A percentile compares a stretch with the other conserved stretches of the same genome.
Evolutionary conservation across 345 rosid genomes (phyloP).

Genomic region (Chamaenerion angustifolium): DNA sequence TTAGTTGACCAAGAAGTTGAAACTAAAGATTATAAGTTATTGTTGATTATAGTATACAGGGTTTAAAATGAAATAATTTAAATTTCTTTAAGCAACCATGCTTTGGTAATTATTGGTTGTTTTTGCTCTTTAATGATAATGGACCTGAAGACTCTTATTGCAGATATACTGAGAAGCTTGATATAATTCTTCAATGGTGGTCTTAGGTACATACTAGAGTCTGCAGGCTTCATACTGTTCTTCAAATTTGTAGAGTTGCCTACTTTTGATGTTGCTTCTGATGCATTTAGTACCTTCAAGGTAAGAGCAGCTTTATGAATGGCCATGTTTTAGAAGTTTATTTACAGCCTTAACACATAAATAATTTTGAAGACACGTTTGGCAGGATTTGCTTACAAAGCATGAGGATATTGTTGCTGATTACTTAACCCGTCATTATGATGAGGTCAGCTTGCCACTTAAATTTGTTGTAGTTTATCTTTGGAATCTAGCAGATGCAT

Average conservation of each 20-base stretch:
- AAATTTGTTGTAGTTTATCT: background rate
- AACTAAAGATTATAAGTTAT: too few species aligned
- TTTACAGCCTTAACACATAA: slow-evolving; percentile 6
- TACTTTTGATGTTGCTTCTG: slow-evolving; percentile 88
- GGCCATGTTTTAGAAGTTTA: slow-evolving; percentile 5
- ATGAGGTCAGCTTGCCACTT: slow-evolving; percentile 44
- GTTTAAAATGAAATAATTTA: too few species aligned
- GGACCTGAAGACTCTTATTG: too few species aligned
- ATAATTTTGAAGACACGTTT: slow-evolving; percentile 8
- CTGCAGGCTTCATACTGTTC: slow-evolving; percentile 87
- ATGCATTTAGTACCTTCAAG: slow-evolving; percentile 97
- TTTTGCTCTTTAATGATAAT: too few species aligned
- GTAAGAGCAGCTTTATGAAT: slow-evolving; percentile 24
- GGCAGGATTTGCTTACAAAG: slow-evolving; percentile 84
- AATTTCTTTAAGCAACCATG: too few species aligned
- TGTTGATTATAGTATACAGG: too few species aligned
- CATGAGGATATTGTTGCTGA: slow-evolving; percentile 67
- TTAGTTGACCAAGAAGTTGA: too few species aligned
- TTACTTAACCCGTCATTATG: slow-evolving; percentile 67
- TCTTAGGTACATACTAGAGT: slow-evolving; percentile 84
- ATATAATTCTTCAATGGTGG: too few species aligned
- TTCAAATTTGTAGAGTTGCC: slow-evolving; percentile 96
- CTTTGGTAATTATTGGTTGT: too few species aligned
- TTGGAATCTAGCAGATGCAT: background rate
- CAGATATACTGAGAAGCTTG: too few species aligned